Percentiles rank a stretch among this genome's conserved stretches.
phyloP scores from a whole-genome alignment of 2,329 filamentous ascomycete species.

The Trematosphaeria pertusa region DNA sequence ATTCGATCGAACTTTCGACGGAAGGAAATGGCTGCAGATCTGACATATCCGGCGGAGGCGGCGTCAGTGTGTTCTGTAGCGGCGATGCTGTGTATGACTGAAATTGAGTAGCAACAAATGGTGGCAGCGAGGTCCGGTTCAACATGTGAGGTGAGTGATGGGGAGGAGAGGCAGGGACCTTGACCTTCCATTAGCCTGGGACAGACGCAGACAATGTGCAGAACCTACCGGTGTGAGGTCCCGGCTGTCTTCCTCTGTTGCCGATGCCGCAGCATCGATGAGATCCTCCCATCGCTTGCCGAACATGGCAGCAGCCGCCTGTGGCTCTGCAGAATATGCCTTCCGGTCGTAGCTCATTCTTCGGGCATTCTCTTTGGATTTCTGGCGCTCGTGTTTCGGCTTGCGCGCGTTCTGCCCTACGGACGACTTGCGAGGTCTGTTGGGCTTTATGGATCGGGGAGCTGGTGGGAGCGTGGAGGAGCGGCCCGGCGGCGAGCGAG shows the following conservation, averaged over 20 bases:
- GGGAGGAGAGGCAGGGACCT: slow-evolving; percentile 59
- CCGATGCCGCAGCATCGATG: slow-evolving; percentile 91
- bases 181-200: slow-evolving; percentile 26
- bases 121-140: slow-evolving; percentile 68
- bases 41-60: slow-evolving; percentile 63
- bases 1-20: slow-evolving; percentile 78
- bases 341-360: slow-evolving; percentile 78
- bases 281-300: slow-evolving; percentile 96
- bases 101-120: slow-evolving; percentile 58
- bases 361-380: slow-evolving; percentile 76
- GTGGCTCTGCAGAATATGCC: slow-evolving; percentile 84
- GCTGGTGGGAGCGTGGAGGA: slow-evolving; percentile 88
- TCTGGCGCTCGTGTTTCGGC: slow-evolving; percentile 80
- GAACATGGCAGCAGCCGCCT: slow-evolving; percentile 71
- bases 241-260: slow-evolving; percentile 86
- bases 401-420: slow-evolving; percentile 80
- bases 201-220: slow-evolving; percentile 16
- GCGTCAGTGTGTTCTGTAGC: slow-evolving; percentile 87
- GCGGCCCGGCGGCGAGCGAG: slow-evolving; percentile 81
- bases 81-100: slow-evolving; percentile 86
- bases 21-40: slow-evolving; percentile 80
- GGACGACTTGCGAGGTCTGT: slow-evolving; percentile 82
- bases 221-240: slow-evolving; percentile 83
- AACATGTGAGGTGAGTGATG: slow-evolving; percentile 59
- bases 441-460: slow-evolving; percentile 74